Evolutionary conservation across 2,329 filamentous ascomycete species (phyloP).

Genomic region (Polytolypa hystricis): DNA sequence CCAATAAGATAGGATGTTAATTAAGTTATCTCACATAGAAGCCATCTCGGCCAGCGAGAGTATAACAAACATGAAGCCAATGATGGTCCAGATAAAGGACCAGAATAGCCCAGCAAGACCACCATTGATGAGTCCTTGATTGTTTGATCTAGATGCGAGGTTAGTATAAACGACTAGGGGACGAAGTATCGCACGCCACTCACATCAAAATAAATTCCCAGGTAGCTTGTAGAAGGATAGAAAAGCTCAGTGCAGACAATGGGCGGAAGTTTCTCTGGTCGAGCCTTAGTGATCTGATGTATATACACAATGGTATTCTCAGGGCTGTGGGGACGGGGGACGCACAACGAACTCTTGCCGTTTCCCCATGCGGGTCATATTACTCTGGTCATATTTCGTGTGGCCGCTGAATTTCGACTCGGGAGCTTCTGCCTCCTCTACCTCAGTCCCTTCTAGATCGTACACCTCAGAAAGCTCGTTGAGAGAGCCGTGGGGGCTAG

Average conservation of each 20-base stretch:
- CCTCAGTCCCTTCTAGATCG: not conserved
- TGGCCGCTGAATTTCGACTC: constrained; percentile 8
- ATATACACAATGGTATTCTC: not conserved
- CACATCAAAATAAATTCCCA: constrained; percentile 28
- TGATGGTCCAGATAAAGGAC: constrained; percentile 38
- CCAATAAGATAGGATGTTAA: not conserved
- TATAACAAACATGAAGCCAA: constrained; percentile 56
- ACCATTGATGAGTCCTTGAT: constrained; percentile 14
- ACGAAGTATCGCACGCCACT: constrained; percentile 1
- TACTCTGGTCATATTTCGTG: constrained; percentile 17
- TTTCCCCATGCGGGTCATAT: constrained; percentile 26
- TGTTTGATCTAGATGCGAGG: constrained; percentile 13
- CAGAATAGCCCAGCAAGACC: constrained; percentile 18
- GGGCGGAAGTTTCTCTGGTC: constrained; percentile 23
- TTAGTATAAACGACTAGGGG: constrained; percentile 1
- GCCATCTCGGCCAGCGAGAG: constrained; percentile 53
- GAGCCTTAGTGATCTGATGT: constrained; percentile 4
- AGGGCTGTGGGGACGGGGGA: not conserved
- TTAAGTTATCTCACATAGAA: constrained; percentile 20
- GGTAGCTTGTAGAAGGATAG: constrained; percentile 25
- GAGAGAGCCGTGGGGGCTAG: not conserved
- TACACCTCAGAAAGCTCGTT: constrained; percentile 2
- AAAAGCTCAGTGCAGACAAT: constrained; percentile 24
- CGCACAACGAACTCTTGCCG: constrained; percentile 23
- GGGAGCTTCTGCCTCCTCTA: too few species aligned